These are phyloP conservation scores for Saccharomyces hybrid DNA, from an alignment of 1,139 yeast genomes.

Conservation along the genomic window DNA sequence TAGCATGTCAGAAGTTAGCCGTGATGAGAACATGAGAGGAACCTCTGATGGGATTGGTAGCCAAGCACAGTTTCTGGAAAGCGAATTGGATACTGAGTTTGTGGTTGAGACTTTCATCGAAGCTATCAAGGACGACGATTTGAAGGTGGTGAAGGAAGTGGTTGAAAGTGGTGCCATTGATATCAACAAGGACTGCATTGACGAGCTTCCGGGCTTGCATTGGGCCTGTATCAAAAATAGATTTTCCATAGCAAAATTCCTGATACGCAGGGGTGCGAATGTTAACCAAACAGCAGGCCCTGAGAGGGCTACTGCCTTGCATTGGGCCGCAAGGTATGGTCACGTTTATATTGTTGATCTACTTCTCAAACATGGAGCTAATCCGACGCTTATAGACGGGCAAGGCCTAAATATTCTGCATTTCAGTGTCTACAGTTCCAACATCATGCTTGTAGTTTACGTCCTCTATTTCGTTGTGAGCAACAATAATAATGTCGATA, in stretches of 20 bases:
- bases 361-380: slow-evolving; percentile 58
- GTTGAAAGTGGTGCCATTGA: slow-evolving; percentile 35
- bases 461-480: slow-evolving; percentile 39
- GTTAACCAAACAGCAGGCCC: slow-evolving; percentile 62
- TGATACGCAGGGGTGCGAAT: slow-evolving; percentile 52
- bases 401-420: slow-evolving; percentile 79
- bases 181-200: slow-evolving; percentile 36
- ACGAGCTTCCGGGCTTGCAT: slow-evolving; percentile 74
- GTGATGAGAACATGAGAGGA: background rate
- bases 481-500: slow-evolving; percentile 6
- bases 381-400: slow-evolving; percentile 53
- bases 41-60: background rate
- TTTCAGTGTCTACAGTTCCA: slow-evolving; percentile 79
- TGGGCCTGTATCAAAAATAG: slow-evolving; percentile 89
- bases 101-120: slow-evolving; percentile 10
- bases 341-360: slow-evolving; percentile 70
- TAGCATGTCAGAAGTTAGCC: background rate
- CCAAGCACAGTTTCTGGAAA: background rate
- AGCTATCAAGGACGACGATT: slow-evolving; percentile 43
- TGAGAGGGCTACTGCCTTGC: slow-evolving; percentile 72
- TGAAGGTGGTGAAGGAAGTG: slow-evolving; percentile 36
- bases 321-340: slow-evolving; percentile 90
- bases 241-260: slow-evolving; percentile 50
- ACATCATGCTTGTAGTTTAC: slow-evolving; percentile 71
- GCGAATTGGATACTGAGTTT: background rate